phyloP scores from a whole-genome alignment of 139 green algal genomes.

The Limnomonas spitsbergensis region DNA sequence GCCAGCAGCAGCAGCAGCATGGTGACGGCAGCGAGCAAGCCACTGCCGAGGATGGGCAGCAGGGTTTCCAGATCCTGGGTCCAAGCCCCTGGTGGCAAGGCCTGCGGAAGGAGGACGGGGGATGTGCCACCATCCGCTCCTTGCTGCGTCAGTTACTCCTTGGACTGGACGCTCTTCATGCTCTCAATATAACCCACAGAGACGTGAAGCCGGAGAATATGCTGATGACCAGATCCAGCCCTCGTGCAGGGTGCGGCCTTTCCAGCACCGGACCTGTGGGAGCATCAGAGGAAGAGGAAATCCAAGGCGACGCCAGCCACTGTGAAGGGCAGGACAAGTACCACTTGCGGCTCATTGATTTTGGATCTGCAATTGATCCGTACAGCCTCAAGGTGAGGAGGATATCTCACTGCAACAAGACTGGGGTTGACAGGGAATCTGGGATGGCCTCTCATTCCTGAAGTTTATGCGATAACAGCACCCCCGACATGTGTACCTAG shows the following conservation, averaged over 20 bases:
- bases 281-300: too few species aligned
- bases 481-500: too few species aligned
- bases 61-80: conserved; percentile 40
- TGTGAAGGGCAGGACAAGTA: too few species aligned
- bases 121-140: conserved; percentile 25
- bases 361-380: conserved; percentile 65
- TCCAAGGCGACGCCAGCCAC: too few species aligned
- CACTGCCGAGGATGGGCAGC: neutral
- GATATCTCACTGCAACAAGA: too few species aligned
- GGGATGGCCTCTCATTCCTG: too few species aligned
- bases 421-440: too few species aligned
- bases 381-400: conserved; percentile 19
- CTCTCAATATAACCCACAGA: conserved; percentile 60
- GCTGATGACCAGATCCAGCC: too few species aligned
- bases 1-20: too few species aligned
- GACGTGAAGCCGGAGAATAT: conserved; percentile 77
- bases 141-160: conserved; percentile 60
- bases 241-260: too few species aligned
- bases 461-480: too few species aligned
- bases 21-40: conserved; percentile 5
- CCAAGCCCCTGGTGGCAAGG: conserved; percentile 58
- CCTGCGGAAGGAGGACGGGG: conserved; percentile 21
- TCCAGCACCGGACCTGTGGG: too few species aligned
- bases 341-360: conserved; percentile 68
- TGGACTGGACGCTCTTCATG: conserved; percentile 53